Conservation (phyloP, 805 yeast species). For the Teunomyces tritomae region DNA sequence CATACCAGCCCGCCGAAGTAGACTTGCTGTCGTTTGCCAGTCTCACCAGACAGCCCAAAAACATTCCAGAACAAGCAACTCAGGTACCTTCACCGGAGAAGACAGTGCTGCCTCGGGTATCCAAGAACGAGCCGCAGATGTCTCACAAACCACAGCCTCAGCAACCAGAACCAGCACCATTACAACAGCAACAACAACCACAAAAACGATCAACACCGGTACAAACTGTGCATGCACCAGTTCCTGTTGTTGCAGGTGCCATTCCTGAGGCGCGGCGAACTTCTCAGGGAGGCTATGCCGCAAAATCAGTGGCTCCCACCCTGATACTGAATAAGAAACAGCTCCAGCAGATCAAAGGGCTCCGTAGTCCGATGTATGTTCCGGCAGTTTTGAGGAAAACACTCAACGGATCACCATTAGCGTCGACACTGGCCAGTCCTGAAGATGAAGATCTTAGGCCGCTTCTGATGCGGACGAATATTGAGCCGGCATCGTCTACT, state of each 20-base stretch:
- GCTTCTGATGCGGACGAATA: not conserved
- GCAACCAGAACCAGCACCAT: not conserved
- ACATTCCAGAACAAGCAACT: slow-evolving; percentile 5
- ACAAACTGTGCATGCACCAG: slow-evolving; percentile 9
- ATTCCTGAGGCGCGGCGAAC: slow-evolving; percentile 14
- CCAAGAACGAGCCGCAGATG: slow-evolving; percentile 5
- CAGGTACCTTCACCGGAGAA: not conserved
- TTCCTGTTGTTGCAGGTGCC: slow-evolving; percentile 27
- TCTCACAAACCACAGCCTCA: not conserved
- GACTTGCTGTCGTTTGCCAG: slow-evolving; percentile 44
- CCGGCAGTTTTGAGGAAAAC: slow-evolving; percentile 79
- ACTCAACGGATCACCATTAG: slow-evolving; percentile 10
- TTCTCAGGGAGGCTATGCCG: not conserved
- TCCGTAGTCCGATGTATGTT: slow-evolving; percentile 80
- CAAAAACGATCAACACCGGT: not conserved
- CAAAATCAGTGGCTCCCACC: not conserved
- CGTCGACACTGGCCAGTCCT: not conserved
- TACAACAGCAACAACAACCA: not conserved
- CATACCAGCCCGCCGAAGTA: slow-evolving; percentile 46
- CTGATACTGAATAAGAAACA: slow-evolving; percentile 15
- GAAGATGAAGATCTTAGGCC: not conserved
- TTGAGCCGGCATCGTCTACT: slow-evolving; percentile 10
- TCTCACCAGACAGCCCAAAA: slow-evolving; percentile 42
- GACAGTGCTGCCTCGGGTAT: slow-evolving; percentile 1
- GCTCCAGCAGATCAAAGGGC: slow-evolving; percentile 71